Percentiles rank a stretch among this genome's conserved stretches.
Conservation (phyloP, 2,329 filamentous ascomycete species). For the Neonectria punicea region DNA sequence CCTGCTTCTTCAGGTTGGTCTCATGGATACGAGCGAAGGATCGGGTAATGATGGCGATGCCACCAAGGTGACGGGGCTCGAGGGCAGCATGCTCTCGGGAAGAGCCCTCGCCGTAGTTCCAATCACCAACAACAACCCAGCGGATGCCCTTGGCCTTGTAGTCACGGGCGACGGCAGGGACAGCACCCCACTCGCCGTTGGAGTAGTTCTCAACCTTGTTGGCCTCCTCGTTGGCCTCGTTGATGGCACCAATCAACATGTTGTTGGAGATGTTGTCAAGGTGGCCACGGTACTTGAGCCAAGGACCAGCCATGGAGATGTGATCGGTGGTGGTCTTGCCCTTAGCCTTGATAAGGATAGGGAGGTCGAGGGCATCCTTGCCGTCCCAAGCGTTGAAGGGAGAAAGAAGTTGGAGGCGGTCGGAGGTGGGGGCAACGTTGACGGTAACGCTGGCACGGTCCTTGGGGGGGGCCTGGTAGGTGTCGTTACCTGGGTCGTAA, state of each 20-base stretch:
- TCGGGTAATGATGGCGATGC: slow-evolving; percentile 94
- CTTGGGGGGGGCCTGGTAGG: slow-evolving; percentile 92
- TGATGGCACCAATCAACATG: slow-evolving; percentile 98
- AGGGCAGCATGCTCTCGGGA: slow-evolving; percentile 98
- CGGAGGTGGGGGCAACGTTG: slow-evolving; percentile 85
- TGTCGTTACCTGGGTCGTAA: slow-evolving; percentile 92
- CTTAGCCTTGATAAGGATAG: slow-evolving; percentile 96
- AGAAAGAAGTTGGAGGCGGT: slow-evolving; percentile 91
- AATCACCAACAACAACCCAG: slow-evolving; percentile 99
- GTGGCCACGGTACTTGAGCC: slow-evolving; percentile 99
- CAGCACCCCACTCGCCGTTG: slow-evolving; percentile 84
- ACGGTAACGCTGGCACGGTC: slow-evolving; percentile 80
- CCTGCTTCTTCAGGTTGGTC: slow-evolving; percentile 99
- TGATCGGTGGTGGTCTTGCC: slow-evolving; percentile 99
- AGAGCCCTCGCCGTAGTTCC: slow-evolving; percentile 98
- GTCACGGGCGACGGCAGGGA: slow-evolving; percentile 93
- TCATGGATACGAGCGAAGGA: slow-evolving; percentile 99
- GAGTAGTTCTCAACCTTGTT: slow-evolving; percentile 97
- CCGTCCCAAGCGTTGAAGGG: slow-evolving; percentile 92
- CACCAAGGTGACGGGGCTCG: slow-evolving; percentile 96
- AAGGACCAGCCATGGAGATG: slow-evolving; percentile 95
- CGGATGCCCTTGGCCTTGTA: slow-evolving; percentile 97
- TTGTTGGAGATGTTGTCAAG: slow-evolving; percentile 99
- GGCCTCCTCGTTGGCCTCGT: slow-evolving; percentile 93
- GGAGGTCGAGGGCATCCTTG: slow-evolving; percentile 85